Evolutionary conservation across 192 early-diverging fungal genomes (phyloP).

Genomic region (Podila epicladia): DNA sequence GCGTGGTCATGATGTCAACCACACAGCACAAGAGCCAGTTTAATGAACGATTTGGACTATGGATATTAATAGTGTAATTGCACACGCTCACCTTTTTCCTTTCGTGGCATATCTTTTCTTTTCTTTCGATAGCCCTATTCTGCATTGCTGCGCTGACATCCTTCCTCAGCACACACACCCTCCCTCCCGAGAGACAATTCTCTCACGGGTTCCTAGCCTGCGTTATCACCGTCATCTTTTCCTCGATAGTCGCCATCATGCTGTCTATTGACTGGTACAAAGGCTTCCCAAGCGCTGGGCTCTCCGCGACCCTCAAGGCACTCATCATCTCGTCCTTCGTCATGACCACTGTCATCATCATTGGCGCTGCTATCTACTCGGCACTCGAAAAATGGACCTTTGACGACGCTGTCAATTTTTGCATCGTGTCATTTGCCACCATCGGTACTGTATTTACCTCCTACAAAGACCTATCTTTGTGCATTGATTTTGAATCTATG

Average conservation of each 20-base stretch:
- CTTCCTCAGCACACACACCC: slow-evolving; percentile 24
- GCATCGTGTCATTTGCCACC: slow-evolving; percentile 50
- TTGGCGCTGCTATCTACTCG: slow-evolving; percentile 43
- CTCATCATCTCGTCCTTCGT: slow-evolving; percentile 50
- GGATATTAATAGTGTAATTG: too few species aligned
- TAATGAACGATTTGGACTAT: too few species aligned
- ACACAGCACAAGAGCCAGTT: too few species aligned
- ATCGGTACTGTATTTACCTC: slow-evolving; percentile 24
- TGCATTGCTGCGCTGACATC: slow-evolving; percentile 35
- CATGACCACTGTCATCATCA: slow-evolving; percentile 50
- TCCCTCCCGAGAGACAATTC: slow-evolving; percentile 31
- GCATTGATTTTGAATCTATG: not conserved
- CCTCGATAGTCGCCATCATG: slow-evolving; percentile 38
- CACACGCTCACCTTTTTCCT: too few species aligned
- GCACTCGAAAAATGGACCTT: slow-evolving; percentile 31
- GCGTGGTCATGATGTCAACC: too few species aligned
- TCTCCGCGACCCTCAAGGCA: slow-evolving; percentile 42
- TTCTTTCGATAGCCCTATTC: slow-evolving; percentile 12
- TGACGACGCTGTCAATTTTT: slow-evolving; percentile 52
- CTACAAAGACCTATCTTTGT: not conserved
- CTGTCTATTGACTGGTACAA: slow-evolving; percentile 41
- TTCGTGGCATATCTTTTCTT: too few species aligned
- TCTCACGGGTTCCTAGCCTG: slow-evolving; percentile 46
- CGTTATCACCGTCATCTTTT: slow-evolving; percentile 39
- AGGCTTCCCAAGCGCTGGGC: slow-evolving; percentile 39